Evolutionary conservation across 352 stramenopile genomes (phyloP), one percentile per base, ranked within the genome.

Genomic region (Globisporangium cederbergense): DNA sequence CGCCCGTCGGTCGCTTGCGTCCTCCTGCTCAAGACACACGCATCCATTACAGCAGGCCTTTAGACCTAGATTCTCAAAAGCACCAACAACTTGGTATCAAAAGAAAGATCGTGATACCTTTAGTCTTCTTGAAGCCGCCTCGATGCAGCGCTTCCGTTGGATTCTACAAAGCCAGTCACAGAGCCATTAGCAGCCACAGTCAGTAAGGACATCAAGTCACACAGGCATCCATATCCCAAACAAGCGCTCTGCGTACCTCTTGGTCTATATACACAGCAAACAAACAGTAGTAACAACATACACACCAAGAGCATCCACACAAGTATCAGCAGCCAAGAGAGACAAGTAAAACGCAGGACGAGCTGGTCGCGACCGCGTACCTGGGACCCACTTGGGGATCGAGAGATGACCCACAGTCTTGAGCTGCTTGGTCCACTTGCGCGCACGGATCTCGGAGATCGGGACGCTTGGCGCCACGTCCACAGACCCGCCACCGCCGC

Each of bases 381-480:
- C 82, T 14, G 84, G 80, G 25, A 89, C 73, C 84, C 84, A 93
- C 47, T 93, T 93, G 45, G 75, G 70, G 59, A 93, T 77, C 49
- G 74, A 73, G 62, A 93, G 72, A 45, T 93, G 84, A 38, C 82
- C 84, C n/a, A 93, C 78, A 0, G 70, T 88, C 60, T 83, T 87
- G 32, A 79, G 40, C 69, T 91, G 79, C 62, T 82, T 87, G 28
- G 62, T 83, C 84, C 84, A 93, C 74, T 90, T 93, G 65, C 84
- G 79, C 58, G 68, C 73, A 57, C 80, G 84, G 67, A 93, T 85
- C 51, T 91, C 81, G 13, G 77, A 68, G 51, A 89, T 84, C 16
- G 82, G 79, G 3, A 73, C 75, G 62, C 74, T 68, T 9, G 79
- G 77, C 14, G 72, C 62, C 42, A 74, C 73, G 16, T 73, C 74